phyloP scores from a whole-genome alignment of 257 asterid species.

The Verbena officinalis region DNA sequence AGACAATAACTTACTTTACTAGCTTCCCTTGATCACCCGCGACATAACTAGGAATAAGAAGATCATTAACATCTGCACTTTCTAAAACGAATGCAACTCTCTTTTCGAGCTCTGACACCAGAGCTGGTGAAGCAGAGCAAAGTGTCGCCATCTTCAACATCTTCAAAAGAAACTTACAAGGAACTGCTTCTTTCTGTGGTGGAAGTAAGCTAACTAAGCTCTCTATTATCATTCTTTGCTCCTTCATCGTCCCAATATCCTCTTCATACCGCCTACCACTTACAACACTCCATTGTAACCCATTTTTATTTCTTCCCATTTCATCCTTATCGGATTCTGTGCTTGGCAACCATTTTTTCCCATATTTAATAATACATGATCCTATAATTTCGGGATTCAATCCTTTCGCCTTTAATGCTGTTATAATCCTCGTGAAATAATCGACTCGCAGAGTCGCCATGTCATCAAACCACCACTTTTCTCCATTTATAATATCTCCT shows the following conservation, averaged over 20 bases:
- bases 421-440: conserved; percentile 65
- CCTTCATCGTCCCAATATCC: conserved; percentile 43
- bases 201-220: conserved; percentile 74
- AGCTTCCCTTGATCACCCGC: conserved; percentile 54
- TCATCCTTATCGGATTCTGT: conserved; percentile 41
- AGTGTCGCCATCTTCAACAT: conserved; percentile 65
- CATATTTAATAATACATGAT: conserved; percentile 61
- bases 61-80: conserved; percentile 61
- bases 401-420: conserved; percentile 64
- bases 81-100: conserved; percentile 71
- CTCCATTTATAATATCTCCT: conserved; percentile 34
- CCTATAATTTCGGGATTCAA: conserved; percentile 60
- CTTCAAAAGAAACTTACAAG: conserved; percentile 70
- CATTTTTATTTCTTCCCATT: conserved; percentile 34
- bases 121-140: conserved; percentile 67
- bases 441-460: conserved; percentile 61
- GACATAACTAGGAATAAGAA: conserved; percentile 62
- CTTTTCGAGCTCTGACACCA: conserved; percentile 81
- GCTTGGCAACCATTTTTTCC: conserved; percentile 60
- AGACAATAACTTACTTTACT: conserved; percentile 50
- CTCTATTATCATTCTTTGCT: conserved; percentile 62
- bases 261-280: conserved; percentile 52
- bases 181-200: conserved; percentile 61
- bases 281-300: conserved; percentile 58
- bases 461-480: conserved; percentile 78